These are phyloP conservation scores for Teunomyces funiuensis DNA, from an alignment of 805 yeast species.

Conservation along the genomic window DNA sequence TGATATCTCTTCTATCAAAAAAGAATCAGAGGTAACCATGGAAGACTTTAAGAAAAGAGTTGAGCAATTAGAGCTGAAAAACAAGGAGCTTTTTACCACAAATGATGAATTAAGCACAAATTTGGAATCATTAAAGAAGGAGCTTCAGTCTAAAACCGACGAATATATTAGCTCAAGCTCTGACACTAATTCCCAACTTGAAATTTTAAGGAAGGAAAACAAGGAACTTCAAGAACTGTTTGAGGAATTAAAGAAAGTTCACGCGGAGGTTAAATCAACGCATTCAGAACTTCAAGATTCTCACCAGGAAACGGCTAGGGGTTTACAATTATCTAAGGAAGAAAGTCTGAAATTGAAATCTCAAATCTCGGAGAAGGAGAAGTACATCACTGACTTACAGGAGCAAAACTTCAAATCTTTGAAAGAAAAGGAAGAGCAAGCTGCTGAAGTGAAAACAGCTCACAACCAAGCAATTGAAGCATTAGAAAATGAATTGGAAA, in stretches of 20 bases:
- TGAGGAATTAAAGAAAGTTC: slow-evolving; percentile 1
- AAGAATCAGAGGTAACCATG: not conserved
- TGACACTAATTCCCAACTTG: not conserved
- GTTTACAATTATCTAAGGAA: slow-evolving; percentile 5
- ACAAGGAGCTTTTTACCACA: slow-evolving; percentile 2
- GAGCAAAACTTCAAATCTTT: not conserved
- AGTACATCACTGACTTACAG: not conserved
- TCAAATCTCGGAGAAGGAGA: slow-evolving; percentile 8
- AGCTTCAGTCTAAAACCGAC: slow-evolving; percentile 8
- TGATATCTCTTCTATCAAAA: not conserved
- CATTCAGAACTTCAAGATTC: slow-evolving; percentile 5
- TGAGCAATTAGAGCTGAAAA: not conserved
- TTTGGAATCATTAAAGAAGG: slow-evolving; percentile 3
- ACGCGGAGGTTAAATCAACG: not conserved
- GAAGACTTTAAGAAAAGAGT: not conserved
- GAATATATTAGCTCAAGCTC: slow-evolving; percentile 1
- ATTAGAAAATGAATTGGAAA: slow-evolving; percentile 1
- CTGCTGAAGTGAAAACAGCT: not conserved
- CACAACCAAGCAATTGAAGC: not conserved
- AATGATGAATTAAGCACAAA: not conserved
- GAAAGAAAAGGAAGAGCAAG: not conserved
- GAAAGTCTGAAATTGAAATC: slow-evolving; percentile 1
- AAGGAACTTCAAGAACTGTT: slow-evolving; percentile 5
- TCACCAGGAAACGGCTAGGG: not conserved
- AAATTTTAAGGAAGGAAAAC: slow-evolving; percentile 1